These are phyloP conservation scores for Barnettozyma salicaria DNA, from an alignment of 805 yeast species.

Conservation along the genomic window DNA sequence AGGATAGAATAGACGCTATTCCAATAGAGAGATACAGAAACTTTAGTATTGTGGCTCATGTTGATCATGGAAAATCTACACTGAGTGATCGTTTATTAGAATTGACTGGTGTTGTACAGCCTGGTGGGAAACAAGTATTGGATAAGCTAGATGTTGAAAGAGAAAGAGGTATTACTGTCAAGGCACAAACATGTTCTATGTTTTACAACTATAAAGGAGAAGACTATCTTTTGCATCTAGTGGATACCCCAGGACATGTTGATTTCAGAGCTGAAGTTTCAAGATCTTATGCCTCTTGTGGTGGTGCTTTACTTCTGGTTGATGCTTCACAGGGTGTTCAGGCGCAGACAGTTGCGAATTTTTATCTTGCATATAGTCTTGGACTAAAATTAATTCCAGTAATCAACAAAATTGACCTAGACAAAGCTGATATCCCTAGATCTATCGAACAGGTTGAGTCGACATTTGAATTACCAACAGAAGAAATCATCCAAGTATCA, in stretches of 20 bases:
- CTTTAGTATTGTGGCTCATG: conserved; percentile 94
- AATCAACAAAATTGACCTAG: conserved; percentile 86
- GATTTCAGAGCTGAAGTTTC: conserved; percentile 93
- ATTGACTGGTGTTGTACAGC: conserved; percentile 79
- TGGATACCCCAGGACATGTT: conserved; percentile 98
- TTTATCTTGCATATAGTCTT: conserved; percentile 82
- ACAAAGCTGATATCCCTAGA: conserved; percentile 74
- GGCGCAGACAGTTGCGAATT: conserved; percentile 98
- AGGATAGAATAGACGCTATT: conserved; percentile 62
- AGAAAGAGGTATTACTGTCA: conserved; percentile 94
- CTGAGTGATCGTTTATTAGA: conserved; percentile 83
- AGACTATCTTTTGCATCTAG: conserved; percentile 82
- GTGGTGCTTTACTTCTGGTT: conserved; percentile 83
- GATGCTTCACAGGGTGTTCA: conserved; percentile 97
- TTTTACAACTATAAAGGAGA: conserved; percentile 58
- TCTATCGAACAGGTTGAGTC: conserved; percentile 81
- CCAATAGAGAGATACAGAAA: conserved; percentile 82
- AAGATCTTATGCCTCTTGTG: conserved; percentile 92
- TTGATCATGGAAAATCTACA: conserved; percentile 86
- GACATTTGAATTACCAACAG: conserved; percentile 71
- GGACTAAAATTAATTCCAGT: conserved; percentile 79
- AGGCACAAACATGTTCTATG: conserved; percentile 97
- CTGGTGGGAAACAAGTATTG: conserved; percentile 79
- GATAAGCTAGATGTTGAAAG: conserved; percentile 92
- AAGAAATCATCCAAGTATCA: conserved; percentile 76